Conservation (phyloP, 1,284 basidiomycete species). For the Rhodotorula sp. region DNA sequence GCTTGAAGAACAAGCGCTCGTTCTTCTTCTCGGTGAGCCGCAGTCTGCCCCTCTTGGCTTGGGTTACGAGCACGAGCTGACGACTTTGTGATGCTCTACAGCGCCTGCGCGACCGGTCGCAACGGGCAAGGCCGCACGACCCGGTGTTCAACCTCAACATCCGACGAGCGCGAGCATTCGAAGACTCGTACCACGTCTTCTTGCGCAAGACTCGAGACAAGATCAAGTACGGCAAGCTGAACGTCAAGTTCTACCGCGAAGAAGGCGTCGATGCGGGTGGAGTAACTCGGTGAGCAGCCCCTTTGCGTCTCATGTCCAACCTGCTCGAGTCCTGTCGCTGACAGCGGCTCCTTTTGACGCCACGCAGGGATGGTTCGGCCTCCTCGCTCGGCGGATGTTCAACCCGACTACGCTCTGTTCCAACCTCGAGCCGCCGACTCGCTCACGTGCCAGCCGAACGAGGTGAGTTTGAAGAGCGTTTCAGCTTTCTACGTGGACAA, state of each 20-base stretch:
- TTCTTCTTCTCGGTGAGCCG: conserved; percentile 17
- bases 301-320: background rate
- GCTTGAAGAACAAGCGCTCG: conserved; percentile 96
- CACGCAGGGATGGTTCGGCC: conserved; percentile 61
- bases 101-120: conserved; percentile 83
- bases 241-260: conserved; percentile 92
- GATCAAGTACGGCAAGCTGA: conserved; percentile 96
- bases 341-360: no score
- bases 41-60: no score
- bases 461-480: conserved; percentile 44
- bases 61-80: background rate
- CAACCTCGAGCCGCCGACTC: conserved; percentile 76
- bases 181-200: conserved; percentile 92
- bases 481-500: conserved; percentile 32
- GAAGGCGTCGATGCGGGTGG: conserved; percentile 99
- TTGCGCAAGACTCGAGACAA: conserved; percentile 89
- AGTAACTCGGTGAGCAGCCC: conserved; percentile 61
- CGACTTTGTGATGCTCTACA: conserved; percentile 57
- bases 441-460: conserved; percentile 52
- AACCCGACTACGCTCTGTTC: conserved; percentile 98
- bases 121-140: conserved; percentile 62
- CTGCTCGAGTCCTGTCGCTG: background rate
- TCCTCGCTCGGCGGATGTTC: conserved; percentile 97
- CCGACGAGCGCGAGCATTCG: conserved; percentile 83
- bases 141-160: conserved; percentile 86